These are phyloP conservation scores for Moesziomyces antarcticus DNA, from an alignment of 1,284 basidiomycete species.

Conservation along the genomic window DNA sequence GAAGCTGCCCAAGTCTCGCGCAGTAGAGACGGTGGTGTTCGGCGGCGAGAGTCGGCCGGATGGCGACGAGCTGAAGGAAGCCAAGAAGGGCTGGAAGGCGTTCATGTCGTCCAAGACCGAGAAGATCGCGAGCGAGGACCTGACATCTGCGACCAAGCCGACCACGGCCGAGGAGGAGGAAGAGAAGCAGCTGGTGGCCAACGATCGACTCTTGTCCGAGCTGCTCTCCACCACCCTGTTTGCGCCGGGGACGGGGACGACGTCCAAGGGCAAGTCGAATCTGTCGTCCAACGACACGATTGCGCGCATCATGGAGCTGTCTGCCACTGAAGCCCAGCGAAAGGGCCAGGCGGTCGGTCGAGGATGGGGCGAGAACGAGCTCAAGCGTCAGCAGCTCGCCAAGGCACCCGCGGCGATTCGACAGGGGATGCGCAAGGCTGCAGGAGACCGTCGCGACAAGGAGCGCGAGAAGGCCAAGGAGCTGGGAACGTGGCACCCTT, in stretches of 20 bases:
- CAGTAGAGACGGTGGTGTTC: conserved; percentile 41
- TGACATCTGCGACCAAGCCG: conserved; percentile 7
- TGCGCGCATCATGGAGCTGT: conserved; percentile 59
- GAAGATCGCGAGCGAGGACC: conserved; percentile 36
- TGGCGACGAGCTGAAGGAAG: conserved; percentile 23
- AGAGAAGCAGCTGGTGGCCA: conserved; percentile 58
- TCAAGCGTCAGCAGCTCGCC: conserved; percentile 54
- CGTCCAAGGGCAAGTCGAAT: conserved; percentile 47
- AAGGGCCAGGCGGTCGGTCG: conserved; percentile 51
- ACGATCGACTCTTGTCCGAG: conserved; percentile 61
- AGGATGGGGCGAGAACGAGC: conserved; percentile 58
- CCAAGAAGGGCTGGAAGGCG: conserved; percentile 49
- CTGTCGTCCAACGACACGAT: conserved; percentile 60
- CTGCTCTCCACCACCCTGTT: conserved; percentile 65
- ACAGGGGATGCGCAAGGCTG: conserved; percentile 55
- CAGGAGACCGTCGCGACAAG: conserved; percentile 57
- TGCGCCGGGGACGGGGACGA: conserved; percentile 55
- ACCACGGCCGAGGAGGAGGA: conserved; percentile 49
- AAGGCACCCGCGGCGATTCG: conserved; percentile 60
- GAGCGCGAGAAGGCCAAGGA: conserved; percentile 62
- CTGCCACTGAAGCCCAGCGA: conserved; percentile 39
- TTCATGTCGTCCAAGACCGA: conserved; percentile 55
- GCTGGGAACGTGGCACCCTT: conserved; percentile 62
- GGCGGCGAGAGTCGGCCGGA: conserved; percentile 28
- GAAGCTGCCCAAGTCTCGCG: conserved; percentile 21